Evolutionary conservation across 1,139 yeast genomes (phyloP).

Genomic region (Candida gigantensis): DNA sequence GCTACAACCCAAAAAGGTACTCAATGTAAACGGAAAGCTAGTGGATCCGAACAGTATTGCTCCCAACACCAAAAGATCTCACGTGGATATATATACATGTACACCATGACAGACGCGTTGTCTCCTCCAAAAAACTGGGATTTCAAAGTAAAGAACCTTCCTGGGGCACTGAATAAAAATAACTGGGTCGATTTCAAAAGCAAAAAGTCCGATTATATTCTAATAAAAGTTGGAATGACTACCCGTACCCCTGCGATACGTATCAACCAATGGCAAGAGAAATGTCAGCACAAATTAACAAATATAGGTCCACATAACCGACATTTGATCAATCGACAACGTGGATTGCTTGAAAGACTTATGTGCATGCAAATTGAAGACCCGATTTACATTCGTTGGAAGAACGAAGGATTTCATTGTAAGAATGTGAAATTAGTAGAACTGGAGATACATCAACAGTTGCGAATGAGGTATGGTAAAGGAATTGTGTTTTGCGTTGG

Average conservation of each 20-base stretch:
- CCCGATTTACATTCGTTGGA: slow-evolving; percentile 12
- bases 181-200: slow-evolving; percentile 42
- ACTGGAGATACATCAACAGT: slow-evolving; percentile 35
- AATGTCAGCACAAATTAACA: slow-evolving; percentile 47
- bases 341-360: slow-evolving; percentile 10
- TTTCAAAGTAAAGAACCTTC: slow-evolving; percentile 36
- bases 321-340: slow-evolving; percentile 7
- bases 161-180: slow-evolving; percentile 24
- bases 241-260: slow-evolving; percentile 45
- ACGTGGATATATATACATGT: slow-evolving; percentile 58
- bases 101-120: slow-evolving; percentile 40
- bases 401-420: slow-evolving; percentile 36
- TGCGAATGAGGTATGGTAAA: slow-evolving; percentile 40
- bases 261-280: slow-evolving; percentile 54
- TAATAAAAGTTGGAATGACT: slow-evolving; percentile 60
- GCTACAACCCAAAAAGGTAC: too few species aligned
- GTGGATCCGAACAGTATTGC: too few species aligned
- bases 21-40: too few species aligned
- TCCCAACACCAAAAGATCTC: too few species aligned
- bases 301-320: slow-evolving; percentile 14
- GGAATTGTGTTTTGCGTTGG: slow-evolving; percentile 47
- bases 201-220: slow-evolving; percentile 35
- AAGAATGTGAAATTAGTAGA: slow-evolving; percentile 38
- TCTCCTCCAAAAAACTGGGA: slow-evolving; percentile 21
- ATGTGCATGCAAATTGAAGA: slow-evolving; percentile 7